Conservation (phyloP, 305 asterid genomes). For the Fraxinus latifolia region DNA sequence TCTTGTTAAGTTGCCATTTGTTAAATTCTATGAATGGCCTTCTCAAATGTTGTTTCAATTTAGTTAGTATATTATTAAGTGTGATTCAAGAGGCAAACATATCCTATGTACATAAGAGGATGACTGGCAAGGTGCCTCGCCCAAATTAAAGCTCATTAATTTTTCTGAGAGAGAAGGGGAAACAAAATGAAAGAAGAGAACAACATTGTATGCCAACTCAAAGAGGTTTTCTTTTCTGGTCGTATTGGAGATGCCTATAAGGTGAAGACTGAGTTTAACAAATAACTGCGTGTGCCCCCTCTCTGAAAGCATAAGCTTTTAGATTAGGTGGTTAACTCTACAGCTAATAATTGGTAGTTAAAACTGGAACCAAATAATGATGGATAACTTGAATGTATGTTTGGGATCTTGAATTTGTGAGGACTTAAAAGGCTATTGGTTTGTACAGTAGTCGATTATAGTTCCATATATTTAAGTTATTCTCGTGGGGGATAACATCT, state of each 20-base stretch:
- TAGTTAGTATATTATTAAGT: not conserved
- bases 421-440: not conserved
- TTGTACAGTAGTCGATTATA: not conserved
- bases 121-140: not conserved
- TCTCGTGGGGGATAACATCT: conserved; percentile 1
- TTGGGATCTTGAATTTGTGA: conserved; percentile 5
- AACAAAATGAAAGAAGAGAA: not conserved
- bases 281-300: not conserved
- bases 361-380: not conserved
- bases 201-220: not conserved
- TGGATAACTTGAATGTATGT: not conserved
- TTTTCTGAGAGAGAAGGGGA: not conserved
- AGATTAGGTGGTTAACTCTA: not conserved
- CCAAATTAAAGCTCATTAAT: not conserved
- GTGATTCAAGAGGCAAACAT: not conserved
- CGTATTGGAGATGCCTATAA: not conserved
- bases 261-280: not conserved
- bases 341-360: not conserved
- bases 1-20: not conserved
- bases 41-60: not conserved
- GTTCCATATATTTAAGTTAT: not conserved
- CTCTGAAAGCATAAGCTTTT: not conserved
- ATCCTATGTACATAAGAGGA: not conserved
- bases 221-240: not conserved
- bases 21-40: not conserved